A percentile compares a stretch with the other conserved stretches of the same genome.
Conservation (phyloP, 192 early-diverging fungal genomes). For the Globomyces pollinis-pini region DNA sequence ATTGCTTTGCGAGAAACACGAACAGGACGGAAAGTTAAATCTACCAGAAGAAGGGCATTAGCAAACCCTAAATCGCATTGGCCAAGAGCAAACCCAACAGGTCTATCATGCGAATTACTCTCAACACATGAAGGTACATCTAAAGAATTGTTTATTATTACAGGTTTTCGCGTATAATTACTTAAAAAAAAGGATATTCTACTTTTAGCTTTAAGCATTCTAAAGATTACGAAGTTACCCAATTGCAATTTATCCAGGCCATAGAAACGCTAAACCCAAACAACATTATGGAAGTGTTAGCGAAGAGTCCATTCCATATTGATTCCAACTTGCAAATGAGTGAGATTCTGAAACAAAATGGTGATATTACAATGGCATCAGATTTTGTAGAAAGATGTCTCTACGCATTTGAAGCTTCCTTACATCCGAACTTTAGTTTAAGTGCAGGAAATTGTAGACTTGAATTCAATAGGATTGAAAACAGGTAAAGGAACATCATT, state of each 20-base stretch:
- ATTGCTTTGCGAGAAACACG: conserved; percentile 57
- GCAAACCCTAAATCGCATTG: conserved; percentile 64
- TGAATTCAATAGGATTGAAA: conserved; percentile 66
- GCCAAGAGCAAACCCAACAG: conserved; percentile 18
- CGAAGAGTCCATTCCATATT: conserved; percentile 81
- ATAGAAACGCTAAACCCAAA: conserved; percentile 68
- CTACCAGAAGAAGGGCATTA: conserved; percentile 47
- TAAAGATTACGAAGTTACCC: conserved; percentile 62
- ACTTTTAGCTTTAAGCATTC: conserved; percentile 62
- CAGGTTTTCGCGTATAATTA: background rate
- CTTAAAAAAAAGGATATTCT: background rate
- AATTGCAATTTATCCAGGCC: conserved; percentile 64
- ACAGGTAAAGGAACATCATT: conserved; percentile 24
- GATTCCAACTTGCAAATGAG: conserved; percentile 75
- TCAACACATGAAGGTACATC: too few species aligned
- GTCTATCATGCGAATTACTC: background rate
- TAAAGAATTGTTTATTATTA: background rate
- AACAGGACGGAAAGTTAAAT: conserved; percentile 13
- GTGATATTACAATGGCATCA: conserved; percentile 68
- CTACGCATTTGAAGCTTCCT: conserved; percentile 75
- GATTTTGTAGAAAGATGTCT: conserved; percentile 67
- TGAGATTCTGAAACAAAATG: conserved; percentile 79
- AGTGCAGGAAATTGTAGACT: conserved; percentile 56
- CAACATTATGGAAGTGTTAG: conserved; percentile 55
- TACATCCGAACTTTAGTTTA: conserved; percentile 71